These are phyloP conservation scores for Symbiodinium pilosum DNA, from an alignment of 73 alveolate genomes.

Conservation along the genomic window DNA sequence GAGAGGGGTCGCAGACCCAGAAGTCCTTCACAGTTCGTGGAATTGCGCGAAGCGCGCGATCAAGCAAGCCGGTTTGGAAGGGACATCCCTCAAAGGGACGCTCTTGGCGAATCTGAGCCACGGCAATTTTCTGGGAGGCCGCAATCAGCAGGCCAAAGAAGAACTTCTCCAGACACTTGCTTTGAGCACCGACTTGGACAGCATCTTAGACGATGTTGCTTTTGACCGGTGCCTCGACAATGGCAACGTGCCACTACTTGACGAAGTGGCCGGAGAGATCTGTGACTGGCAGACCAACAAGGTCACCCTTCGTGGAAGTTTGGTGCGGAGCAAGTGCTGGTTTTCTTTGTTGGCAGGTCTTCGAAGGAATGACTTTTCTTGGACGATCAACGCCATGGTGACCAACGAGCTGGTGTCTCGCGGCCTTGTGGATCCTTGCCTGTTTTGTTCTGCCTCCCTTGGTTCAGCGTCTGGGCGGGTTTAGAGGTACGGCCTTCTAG, in stretches of 20 bases:
- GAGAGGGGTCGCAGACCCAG: constrained; percentile 16
- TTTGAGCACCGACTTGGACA: background rate
- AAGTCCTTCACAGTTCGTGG: constrained; percentile 11
- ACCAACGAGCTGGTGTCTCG: background rate
- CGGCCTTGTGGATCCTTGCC: background rate
- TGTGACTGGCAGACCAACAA: background rate
- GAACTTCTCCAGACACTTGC: background rate
- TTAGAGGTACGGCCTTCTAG: too few relatives aligned
- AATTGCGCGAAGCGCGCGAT: constrained; percentile 12
- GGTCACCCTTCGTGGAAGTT: background rate
- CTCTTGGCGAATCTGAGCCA: background rate
- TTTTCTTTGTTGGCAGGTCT: background rate
- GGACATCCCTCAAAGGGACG: background rate
- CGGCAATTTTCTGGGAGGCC: background rate
- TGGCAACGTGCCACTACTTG: background rate
- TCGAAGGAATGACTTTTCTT: background rate
- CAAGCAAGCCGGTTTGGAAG: background rate
- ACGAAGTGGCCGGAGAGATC: background rate
- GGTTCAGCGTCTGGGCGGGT: background rate
- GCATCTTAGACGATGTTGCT: background rate
- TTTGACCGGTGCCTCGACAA: background rate
- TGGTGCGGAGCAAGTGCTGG: background rate
- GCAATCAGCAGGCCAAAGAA: background rate
- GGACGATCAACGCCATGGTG: background rate
- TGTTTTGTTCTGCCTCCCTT: background rate